Evolutionary conservation across 225 moss, liverwort and hornwort species (phyloP), one percentile per base, ranked within the genome.

Genomic region (Pleurozium schreberi): DNA sequence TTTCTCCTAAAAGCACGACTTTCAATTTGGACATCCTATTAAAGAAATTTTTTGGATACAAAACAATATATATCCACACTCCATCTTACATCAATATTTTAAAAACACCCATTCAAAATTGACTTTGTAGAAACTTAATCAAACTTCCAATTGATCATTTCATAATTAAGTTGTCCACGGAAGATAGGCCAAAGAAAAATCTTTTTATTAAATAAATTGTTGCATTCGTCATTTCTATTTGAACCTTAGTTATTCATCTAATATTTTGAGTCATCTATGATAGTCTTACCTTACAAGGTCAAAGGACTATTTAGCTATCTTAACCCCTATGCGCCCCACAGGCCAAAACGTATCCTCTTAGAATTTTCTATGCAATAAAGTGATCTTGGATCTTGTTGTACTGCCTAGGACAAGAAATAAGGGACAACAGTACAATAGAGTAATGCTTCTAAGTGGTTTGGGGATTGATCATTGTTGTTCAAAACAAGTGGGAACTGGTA

Each of bases 21-120:
- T 31, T 31, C 10, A 19, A 74, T 3, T 0, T 12, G 0, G 19
- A 30, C 1, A 18, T 0, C 11, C 6, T 18, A 17, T 74, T 49
- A 18, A 47, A 45, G 5, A 7, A 14, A 4, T 43, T 47, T 8
- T 74, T 3, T n/a, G n/a, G n/a, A n/a, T n/a, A n/a, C 4, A 47
- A 19, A 49, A 49, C 5, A 11, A 3, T 12, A 19, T 7, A 28
- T 30, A 2, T 75, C 31, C 0, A 75, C 4, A 19, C 31, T 1
- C 1, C 19, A 75, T 19, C 4, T 49, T 75, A 2, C 19, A 1
- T 49, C 49, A n/a, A 49, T 49, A 49, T 18, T 30, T 47, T 1
- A 2, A 17, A 30, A 30, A 11, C 2, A 42, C 30, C 10, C 38
- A 33, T 31, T 75, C 11, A 75, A 74, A 47, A 45, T 47, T 74